phyloP scores from a whole-genome alignment of 495 filamentous ascomycete genomes.

The Hyaloscypha variabilis region DNA sequence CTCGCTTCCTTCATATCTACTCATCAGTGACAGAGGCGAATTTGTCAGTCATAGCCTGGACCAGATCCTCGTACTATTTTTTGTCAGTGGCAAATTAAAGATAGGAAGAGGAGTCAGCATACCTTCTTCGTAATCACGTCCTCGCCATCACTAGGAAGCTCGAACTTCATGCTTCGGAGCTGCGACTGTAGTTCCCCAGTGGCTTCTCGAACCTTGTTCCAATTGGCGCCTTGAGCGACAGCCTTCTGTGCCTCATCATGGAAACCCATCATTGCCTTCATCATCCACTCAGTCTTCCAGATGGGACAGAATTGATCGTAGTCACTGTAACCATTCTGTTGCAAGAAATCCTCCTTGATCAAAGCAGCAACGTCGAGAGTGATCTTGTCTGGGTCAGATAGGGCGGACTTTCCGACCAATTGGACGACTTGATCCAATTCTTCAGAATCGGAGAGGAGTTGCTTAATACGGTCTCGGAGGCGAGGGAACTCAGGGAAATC shows the following conservation, averaged over 20 bases:
- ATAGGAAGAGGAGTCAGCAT: slow-evolving; percentile 25
- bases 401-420: slow-evolving; percentile 93
- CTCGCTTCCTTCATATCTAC: slow-evolving; percentile 46
- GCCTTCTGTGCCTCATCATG: slow-evolving; percentile 98
- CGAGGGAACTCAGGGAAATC: slow-evolving; percentile 92
- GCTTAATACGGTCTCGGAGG: slow-evolving; percentile 87
- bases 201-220: slow-evolving; percentile 89
- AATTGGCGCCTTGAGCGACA: slow-evolving; percentile 82
- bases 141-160: slow-evolving; percentile 79
- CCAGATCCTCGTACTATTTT: slow-evolving; percentile 81
- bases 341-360: slow-evolving; percentile 98
- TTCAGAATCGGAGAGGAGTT: slow-evolving; percentile 91
- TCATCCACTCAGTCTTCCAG: slow-evolving; percentile 99
- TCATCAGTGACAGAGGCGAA: slow-evolving; percentile 94
- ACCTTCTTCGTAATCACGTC: slow-evolving; percentile 78
- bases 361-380: slow-evolving; percentile 90
- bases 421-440: slow-evolving; percentile 99
- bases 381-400: slow-evolving; percentile 98
- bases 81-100: slow-evolving; percentile 13
- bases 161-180: slow-evolving; percentile 93
- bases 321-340: slow-evolving; percentile 98
- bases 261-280: slow-evolving; percentile 98
- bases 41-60: slow-evolving; percentile 90
- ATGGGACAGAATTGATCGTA: slow-evolving; percentile 99
- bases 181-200: slow-evolving; percentile 83